Percentiles rank a stretch among this genome's conserved stretches.
Conservation (phyloP, 73 alveolate genomes). For the Effrenium voratum region DNA sequence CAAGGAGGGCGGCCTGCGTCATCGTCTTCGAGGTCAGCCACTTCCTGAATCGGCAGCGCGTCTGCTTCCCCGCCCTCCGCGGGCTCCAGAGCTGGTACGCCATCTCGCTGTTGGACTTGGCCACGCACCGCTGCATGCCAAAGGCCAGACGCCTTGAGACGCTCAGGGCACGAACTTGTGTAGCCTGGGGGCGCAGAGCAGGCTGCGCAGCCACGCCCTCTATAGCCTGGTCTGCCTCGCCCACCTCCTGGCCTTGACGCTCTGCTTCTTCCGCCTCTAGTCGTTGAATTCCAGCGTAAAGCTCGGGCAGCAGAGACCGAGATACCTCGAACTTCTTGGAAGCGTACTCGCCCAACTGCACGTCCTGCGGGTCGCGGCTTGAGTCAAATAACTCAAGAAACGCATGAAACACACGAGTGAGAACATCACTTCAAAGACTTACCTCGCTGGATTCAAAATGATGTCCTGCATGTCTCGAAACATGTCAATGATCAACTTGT, state of each 20-base stretch:
- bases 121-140: constrained; percentile 43
- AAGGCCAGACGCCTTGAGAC: not conserved
- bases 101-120: constrained; percentile 17
- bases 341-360: constrained; percentile 27
- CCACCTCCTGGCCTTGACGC: not conserved
- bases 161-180: not conserved
- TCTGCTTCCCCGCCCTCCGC: not conserved
- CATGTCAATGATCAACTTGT: not conserved
- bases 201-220: not conserved
- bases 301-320: not conserved
- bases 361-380: constrained; percentile 15
- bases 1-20: not conserved
- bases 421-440: too few relatives aligned
- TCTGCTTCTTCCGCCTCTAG: not conserved
- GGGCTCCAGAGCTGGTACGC: not conserved
- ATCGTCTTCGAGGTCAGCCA: not conserved
- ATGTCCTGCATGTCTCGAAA: not conserved
- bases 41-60: not conserved
- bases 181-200: not conserved
- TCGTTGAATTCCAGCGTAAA: not conserved
- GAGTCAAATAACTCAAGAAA: too few relatives aligned
- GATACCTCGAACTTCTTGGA: not conserved
- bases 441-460: too few relatives aligned
- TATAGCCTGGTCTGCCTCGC: not conserved
- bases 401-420: too few relatives aligned